These are phyloP conservation scores for Leishmania martiniquensis DNA, from an alignment of 208 protist species.

Conservation along the genomic window DNA sequence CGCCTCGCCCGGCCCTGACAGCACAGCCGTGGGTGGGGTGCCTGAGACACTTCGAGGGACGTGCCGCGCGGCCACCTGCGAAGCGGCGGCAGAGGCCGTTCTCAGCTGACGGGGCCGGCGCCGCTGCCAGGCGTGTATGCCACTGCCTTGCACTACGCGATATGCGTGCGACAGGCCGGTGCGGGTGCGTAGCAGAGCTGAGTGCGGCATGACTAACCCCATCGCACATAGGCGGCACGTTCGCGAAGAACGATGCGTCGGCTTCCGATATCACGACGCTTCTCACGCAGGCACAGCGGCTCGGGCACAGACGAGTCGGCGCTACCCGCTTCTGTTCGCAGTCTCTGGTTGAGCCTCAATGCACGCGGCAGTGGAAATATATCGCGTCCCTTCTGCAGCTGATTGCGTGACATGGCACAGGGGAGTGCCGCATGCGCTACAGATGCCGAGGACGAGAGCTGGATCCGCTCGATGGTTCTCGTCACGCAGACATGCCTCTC, in stretches of 20 bases:
- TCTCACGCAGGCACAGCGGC: neutral
- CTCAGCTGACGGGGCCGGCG: neutral
- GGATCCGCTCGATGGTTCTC: conserved; percentile 62
- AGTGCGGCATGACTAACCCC: neutral
- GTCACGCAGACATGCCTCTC: conserved; percentile 67
- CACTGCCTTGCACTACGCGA: neutral
- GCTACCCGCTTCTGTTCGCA: neutral
- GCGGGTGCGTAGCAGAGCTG: no score
- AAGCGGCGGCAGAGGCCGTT: neutral
- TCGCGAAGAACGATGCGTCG: neutral
- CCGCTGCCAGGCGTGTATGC: neutral
- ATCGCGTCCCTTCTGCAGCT: conserved; percentile 10
- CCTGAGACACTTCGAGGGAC: neutral
- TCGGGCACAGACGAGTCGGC: neutral
- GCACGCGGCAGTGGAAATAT: conserved; percentile 23
- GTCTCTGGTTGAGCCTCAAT: conserved; percentile 1
- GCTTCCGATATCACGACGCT: neutral
- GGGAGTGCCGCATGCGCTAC: conserved; percentile 36
- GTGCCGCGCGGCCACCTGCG: no score
- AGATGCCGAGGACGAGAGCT: conserved; percentile 48
- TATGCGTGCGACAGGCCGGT: neutral
- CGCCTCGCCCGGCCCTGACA: no score
- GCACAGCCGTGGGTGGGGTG: neutral
- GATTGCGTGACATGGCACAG: conserved; percentile 61
- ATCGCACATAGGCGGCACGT: neutral